Evolutionary conservation across 2,329 filamentous ascomycete genomes (phyloP).

Genomic region (Aphanocladium album): DNA sequence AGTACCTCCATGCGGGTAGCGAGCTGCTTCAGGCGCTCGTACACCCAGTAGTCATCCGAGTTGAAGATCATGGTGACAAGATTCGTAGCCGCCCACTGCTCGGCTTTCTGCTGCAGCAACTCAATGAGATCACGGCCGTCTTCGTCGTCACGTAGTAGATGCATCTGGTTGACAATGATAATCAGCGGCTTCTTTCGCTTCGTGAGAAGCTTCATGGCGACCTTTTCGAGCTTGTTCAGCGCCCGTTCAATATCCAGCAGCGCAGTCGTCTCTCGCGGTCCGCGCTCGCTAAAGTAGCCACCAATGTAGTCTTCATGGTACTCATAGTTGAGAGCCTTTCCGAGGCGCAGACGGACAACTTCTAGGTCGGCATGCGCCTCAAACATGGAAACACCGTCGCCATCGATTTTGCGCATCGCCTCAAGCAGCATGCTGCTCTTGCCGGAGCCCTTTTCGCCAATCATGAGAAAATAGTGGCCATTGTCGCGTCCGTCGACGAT

Average conservation of each 20-base stretch:
- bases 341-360: conserved; percentile 87
- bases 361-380: conserved; percentile 94
- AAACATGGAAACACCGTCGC: conserved; percentile 88
- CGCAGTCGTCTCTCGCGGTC: conserved; percentile 85
- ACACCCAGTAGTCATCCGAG: conserved; percentile 97
- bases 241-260: conserved; percentile 93
- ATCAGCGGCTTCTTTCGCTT: conserved; percentile 65
- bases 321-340: conserved; percentile 92
- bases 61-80: conserved; percentile 93
- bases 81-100: conserved; percentile 91
- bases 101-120: conserved; percentile 88
- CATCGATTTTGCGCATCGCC: conserved; percentile 88
- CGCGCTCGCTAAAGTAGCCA: conserved; percentile 88
- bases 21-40: conserved; percentile 87
- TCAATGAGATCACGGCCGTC: conserved; percentile 92
- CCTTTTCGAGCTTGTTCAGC: conserved; percentile 96
- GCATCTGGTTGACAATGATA: conserved; percentile 91
- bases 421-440: conserved; percentile 96
- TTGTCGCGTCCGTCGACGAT: conserved; percentile 69
- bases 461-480: conserved; percentile 86
- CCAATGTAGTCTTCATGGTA: conserved; percentile 98
- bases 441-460: conserved; percentile 93
- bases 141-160: conserved; percentile 85
- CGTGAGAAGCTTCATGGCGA: conserved; percentile 68
- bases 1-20: conserved; percentile 94